phyloP scores from a whole-genome alignment of 2,329 filamentous ascomycete species.

The Plectosphaerella sp. region DNA sequence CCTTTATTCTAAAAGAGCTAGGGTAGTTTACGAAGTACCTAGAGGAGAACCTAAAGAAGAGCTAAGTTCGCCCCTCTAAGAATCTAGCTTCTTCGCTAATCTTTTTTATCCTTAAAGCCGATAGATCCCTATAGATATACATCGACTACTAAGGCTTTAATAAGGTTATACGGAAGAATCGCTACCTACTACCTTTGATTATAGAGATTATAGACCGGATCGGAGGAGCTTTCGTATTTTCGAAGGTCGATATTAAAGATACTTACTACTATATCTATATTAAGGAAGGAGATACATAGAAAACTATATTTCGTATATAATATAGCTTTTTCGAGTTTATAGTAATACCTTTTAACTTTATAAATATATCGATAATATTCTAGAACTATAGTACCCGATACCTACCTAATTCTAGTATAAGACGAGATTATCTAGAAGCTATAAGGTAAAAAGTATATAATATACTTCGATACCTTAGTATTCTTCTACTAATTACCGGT shows the following conservation, averaged over 20 bases:
- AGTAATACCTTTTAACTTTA: conserved; percentile 22
- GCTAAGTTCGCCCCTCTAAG: no score
- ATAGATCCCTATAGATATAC: neutral
- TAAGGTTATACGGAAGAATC: neutral
- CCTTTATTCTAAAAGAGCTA: no score
- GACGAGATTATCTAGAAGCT: no score
- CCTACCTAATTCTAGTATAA: neutral
- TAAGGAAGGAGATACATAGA: conserved; percentile 23
- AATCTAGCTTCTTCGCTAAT: no score
- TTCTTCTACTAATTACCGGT: no score
- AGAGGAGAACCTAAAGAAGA: no score
- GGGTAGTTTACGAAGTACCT: no score
- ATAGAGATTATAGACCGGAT: conserved; percentile 16
- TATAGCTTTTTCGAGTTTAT: conserved; percentile 27
- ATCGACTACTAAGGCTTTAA: neutral
- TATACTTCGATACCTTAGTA: no score
- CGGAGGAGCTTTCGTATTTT: conserved; percentile 9
- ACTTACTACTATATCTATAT: conserved; percentile 27
- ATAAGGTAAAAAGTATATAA: no score
- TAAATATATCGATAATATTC: conserved; percentile 12
- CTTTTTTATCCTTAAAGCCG: neutral
- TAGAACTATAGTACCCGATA: conserved; percentile 11
- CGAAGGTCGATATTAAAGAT: conserved; percentile 11
- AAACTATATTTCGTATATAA: conserved; percentile 24
- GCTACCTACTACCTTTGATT: conserved; percentile 26